Percentiles rank a stretch among this genome's conserved stretches.
phyloP scores from a whole-genome alignment of 495 filamentous ascomycete species.

The Hypoxylon crocopeplum region DNA sequence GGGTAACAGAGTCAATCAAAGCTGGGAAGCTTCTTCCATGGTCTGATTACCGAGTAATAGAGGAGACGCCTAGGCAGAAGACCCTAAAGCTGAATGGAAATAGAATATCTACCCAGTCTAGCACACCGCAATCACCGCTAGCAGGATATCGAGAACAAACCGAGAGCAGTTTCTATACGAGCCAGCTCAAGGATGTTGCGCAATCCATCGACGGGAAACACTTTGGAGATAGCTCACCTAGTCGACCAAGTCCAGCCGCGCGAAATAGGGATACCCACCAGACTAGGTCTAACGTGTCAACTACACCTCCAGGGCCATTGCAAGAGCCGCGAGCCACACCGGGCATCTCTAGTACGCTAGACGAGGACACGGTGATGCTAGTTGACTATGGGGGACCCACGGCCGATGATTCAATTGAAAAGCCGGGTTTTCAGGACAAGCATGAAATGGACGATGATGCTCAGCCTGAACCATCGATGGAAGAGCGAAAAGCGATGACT shows the following conservation, averaged over 20 bases:
- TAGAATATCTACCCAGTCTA: slow-evolving; percentile 70
- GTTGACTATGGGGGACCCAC: slow-evolving; percentile 15
- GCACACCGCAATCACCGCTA: slow-evolving; percentile 51
- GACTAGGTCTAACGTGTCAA: background rate
- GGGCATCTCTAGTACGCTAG: slow-evolving; percentile 5
- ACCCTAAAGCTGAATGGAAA: slow-evolving; percentile 73
- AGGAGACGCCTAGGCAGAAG: slow-evolving; percentile 79
- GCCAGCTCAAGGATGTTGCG: slow-evolving; percentile 62
- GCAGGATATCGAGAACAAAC: slow-evolving; percentile 77
- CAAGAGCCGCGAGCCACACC: slow-evolving; percentile 12
- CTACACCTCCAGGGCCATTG: background rate
- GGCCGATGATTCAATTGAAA: background rate
- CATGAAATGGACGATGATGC: slow-evolving; percentile 38
- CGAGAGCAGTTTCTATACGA: slow-evolving; percentile 77
- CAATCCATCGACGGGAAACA: slow-evolving; percentile 26
- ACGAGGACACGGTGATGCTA: slow-evolving; percentile 20
- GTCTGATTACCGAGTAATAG: slow-evolving; percentile 80
- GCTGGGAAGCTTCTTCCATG: slow-evolving; percentile 83
- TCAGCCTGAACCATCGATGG: slow-evolving; percentile 19
- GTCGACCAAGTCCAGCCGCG: background rate
- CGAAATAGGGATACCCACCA: background rate
- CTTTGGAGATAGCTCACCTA: slow-evolving; percentile 11
- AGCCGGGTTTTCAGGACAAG: background rate
- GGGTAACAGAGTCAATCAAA: slow-evolving; percentile 88
- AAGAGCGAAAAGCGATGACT: slow-evolving; percentile 61